These are phyloP conservation scores for Nigrospora oryzae DNA, from an alignment of 2,329 filamentous ascomycete species.

Conservation along the genomic window DNA sequence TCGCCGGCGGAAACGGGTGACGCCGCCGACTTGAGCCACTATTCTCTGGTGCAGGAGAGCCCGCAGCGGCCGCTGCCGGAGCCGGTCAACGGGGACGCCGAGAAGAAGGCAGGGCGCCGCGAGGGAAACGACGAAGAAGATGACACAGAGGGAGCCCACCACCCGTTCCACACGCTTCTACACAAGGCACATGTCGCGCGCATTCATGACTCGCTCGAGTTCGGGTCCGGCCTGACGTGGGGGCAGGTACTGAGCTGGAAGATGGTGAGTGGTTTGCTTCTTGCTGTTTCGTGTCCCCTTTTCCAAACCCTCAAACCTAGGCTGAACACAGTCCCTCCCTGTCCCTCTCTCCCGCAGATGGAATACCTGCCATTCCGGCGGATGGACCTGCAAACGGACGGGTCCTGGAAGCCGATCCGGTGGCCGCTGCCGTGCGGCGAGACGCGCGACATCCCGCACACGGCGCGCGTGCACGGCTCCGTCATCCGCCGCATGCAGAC, in stretches of 20 bases:
- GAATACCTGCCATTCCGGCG: constrained; percentile 74
- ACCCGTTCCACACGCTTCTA: constrained; percentile 49
- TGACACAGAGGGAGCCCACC: constrained; percentile 5
- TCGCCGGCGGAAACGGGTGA: neutral
- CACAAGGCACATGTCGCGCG: constrained; percentile 42
- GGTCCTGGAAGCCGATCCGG: constrained; percentile 69
- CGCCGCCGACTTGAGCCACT: constrained; percentile 7
- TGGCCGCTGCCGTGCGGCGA: constrained; percentile 76
- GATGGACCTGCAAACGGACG: constrained; percentile 68
- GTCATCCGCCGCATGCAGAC: constrained; percentile 64
- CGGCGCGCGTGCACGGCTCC: constrained; percentile 64
- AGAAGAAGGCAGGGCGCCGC: no score
- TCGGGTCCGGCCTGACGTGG: constrained; percentile 46
- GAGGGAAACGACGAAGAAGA: neutral
- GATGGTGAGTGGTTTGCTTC: constrained; percentile 19
- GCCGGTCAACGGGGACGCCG: no score
- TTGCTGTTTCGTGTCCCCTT: neutral
- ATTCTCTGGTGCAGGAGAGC: constrained; percentile 5
- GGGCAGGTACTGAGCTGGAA: constrained; percentile 60
- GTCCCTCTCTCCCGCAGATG: constrained; percentile 36
- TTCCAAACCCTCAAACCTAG: neutral
- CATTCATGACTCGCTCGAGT: constrained; percentile 66
- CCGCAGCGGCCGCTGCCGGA: no score
- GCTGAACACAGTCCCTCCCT: neutral
- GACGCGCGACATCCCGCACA: constrained; percentile 64